Evolutionary conservation across 1,284 basidiomycete genomes (phyloP), one percentile per base, ranked within the genome.

Genomic region (Boletus smithii): DNA sequence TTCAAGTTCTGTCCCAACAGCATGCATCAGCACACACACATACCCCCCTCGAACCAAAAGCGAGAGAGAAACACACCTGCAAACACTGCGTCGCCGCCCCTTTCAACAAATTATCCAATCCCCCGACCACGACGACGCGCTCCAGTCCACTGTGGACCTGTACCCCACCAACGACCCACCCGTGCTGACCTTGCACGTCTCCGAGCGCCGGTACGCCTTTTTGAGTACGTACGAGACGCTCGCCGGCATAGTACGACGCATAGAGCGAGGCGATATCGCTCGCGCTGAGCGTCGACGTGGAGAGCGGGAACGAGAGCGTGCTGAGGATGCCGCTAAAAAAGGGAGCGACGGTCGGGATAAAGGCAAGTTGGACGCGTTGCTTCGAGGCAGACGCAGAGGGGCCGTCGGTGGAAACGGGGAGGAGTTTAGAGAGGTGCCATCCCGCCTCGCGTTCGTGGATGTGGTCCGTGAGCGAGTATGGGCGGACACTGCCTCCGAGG

Each of bases 241-340:
- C 93, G 3, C 70, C 76, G 8, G 58, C 68, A 67, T 98, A 98
- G 69, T 79, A 84, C 55, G 86, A 77, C 64, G 89, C 81, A 62
- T 89, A 99, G 54, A 95, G 69, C 49, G 73, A 72, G 42, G 76
- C 73, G 13, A 99, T 75, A 41, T 97, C 87, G 44, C 73, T 73
- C 44, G 94, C 94, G 57, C 77, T 74, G 71, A 83, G 53, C 26
- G 67, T 63, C 40, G 69, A 71, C 49, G 79, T 71, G 35, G 73
- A 80, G 27, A 98, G 74, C 3, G 94, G 93, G 51, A 93, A 84
- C 32, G 85, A 91, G 36, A 88, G 75, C 31, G 91, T 89, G 35
- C 88, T 88, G 54, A 97, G 66, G 69, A 99, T 99, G 6, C 97
- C 95, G 56, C 91, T 91, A 73, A 97, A 99, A 93, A 95, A 99